These are phyloP conservation scores for Thuidium tamariscinum DNA, from an alignment of 225 moss, liverwort and hornwort species.

Conservation along the genomic window DNA sequence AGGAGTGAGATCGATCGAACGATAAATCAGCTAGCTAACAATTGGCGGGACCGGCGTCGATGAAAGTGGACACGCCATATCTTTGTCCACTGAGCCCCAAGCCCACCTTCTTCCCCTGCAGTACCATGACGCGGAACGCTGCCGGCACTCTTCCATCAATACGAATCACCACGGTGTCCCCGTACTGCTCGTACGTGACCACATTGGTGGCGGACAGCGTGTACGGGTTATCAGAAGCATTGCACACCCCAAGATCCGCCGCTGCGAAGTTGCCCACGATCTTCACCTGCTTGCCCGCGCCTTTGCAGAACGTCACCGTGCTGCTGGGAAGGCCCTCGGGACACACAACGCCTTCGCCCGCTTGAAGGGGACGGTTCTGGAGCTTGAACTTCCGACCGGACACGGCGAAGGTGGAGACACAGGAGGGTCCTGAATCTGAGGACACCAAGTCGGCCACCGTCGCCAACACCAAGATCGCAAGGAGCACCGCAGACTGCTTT, in stretches of 20 bases:
- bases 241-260: conserved; percentile 4
- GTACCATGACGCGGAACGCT: background rate
- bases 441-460: background rate
- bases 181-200: conserved; percentile 8
- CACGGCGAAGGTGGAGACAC: background rate
- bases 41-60: background rate
- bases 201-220: background rate
- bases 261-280: conserved; percentile 21
- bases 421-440: background rate
- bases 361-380: background rate
- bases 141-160: background rate
- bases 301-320: background rate
- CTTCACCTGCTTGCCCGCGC: background rate
- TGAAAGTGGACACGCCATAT: conserved; percentile 6
- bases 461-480: background rate
- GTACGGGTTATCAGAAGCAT: background rate
- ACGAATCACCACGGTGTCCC: conserved; percentile 3
- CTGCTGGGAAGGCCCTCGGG: conserved; percentile 12
- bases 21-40: conserved; percentile 31
- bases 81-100: background rate
- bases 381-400: conserved; percentile 6
- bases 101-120: background rate
- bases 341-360: background rate
- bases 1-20: background rate
- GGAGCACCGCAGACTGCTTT: background rate